Base-by-base conservation (phyloP, 441 rosid genomes). In the Gossypium gossypioides region DNA sequence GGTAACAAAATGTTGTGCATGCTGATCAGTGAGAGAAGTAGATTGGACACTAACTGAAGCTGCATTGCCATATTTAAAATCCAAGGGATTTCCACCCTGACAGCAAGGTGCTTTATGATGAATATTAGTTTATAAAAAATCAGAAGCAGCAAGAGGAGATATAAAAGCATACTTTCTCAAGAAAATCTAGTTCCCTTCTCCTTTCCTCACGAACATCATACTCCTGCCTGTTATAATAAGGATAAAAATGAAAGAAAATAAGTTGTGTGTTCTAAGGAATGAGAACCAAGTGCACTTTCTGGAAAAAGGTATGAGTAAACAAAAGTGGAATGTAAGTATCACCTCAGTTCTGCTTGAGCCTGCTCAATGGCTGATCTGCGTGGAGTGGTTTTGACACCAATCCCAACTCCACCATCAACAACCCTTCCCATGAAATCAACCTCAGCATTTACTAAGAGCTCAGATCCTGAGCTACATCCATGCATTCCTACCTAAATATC, bases 401-500 rank as follows among this genome's bases (percentile, higher is more conserved):
- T 81, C 83, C 93, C 97, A 79, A 86, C 94, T 84, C 96, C 92
- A 50, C 96, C 85, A 72, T 96, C 97, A 74, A 89, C 85, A 87
- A 89, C 89, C 88, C 98, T 98, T 78, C 98, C 97, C 99, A 96
- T 96, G 85, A 93, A 96, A 87, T 90, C 98, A 86, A 88, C 91
- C 87, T 91, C 97, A 85, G 99, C 97, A 93, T 91, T 88, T 87
- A 91, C 86, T 82, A 85, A 80, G 81, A 84, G 77, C 81, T 76
- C 83, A 76, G 84, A 80, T 79, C 82, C 87, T 69, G 87, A 83
- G 74, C 87, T 85, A 79, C 87, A 84, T 85, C 85, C 97, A 88
- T 89, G 86, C 94, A 89, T 93, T 83, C 84, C 88, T 80, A 75
- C 81, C 82, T 74, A 71, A 65, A 58, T 32, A 69, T 66, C 83